Evolutionary conservation across 1,139 yeast species (phyloP).

Genomic region (Nadsonia commutata): DNA sequence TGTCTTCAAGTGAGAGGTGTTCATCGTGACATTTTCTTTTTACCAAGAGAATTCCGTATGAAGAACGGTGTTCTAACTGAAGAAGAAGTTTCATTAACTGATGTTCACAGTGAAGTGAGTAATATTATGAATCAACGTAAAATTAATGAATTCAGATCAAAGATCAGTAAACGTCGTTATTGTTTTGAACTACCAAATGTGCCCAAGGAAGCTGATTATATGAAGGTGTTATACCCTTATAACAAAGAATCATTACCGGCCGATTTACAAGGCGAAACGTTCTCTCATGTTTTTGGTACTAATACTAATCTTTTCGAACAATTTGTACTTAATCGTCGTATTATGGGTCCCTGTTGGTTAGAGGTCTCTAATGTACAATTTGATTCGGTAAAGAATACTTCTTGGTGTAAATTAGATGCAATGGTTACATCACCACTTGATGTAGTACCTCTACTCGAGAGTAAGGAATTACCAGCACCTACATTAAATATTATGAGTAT

Average conservation of each 20-base stretch:
- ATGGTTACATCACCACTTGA: slow-evolving; percentile 27
- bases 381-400: slow-evolving; percentile 42
- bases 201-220: slow-evolving; percentile 68
- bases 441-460: slow-evolving; percentile 13
- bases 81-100: slow-evolving; percentile 37
- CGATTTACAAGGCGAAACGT: slow-evolving; percentile 47
- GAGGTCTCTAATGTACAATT: slow-evolving; percentile 55
- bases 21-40: slow-evolving; percentile 56
- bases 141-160: slow-evolving; percentile 48
- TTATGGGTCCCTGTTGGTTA: slow-evolving; percentile 98
- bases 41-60: slow-evolving; percentile 34
- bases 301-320: slow-evolving; percentile 65
- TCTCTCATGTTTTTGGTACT: slow-evolving; percentile 69
- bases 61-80: slow-evolving; percentile 28
- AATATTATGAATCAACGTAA: slow-evolving; percentile 52
- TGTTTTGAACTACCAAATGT: slow-evolving; percentile 77
- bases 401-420: slow-evolving; percentile 74
- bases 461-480: slow-evolving; percentile 38
- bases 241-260: slow-evolving; percentile 24
- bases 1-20: slow-evolving; percentile 65
- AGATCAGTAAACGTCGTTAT: slow-evolving; percentile 61
- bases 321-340: slow-evolving; percentile 64
- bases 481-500: slow-evolving; percentile 60
- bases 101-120: slow-evolving; percentile 64
- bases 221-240: slow-evolving; percentile 65